Conservation (phyloP, 257 asterid species). For the Solanum chiquidenum region DNA sequence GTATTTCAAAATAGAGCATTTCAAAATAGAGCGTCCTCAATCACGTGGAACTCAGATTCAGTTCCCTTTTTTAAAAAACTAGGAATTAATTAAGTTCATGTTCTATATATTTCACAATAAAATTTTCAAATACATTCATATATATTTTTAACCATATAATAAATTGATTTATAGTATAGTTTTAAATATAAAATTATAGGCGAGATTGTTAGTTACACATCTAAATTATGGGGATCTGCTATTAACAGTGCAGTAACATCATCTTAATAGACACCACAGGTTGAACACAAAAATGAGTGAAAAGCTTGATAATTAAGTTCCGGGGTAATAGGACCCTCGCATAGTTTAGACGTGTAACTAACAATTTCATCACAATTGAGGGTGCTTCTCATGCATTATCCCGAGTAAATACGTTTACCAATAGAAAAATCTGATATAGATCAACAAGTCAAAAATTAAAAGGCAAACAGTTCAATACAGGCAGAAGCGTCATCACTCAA, state of each 20-base stretch:
- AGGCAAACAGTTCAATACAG: not conserved
- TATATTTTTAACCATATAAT: not conserved
- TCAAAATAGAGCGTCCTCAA: not conserved
- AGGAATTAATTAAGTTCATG: not conserved
- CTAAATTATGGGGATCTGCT: not conserved
- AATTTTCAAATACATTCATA: not conserved
- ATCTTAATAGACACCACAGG: not conserved
- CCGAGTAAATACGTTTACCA: not conserved
- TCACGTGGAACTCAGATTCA: not conserved
- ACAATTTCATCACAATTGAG: not conserved
- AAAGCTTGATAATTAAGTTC: not conserved
- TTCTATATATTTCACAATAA: not conserved
- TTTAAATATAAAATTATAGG: not conserved
- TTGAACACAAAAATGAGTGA: not conserved
- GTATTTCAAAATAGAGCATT: not conserved
- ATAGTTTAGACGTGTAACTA: not conserved
- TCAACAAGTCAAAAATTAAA: not conserved
- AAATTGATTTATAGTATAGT: not conserved
- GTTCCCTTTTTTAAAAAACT: not conserved
- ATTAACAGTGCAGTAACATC: not conserved
- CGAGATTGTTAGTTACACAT: too few relatives aligned
- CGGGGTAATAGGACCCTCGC: not conserved
- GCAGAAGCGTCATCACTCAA: not conserved
- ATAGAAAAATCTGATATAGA: not conserved
- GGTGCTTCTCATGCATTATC: not conserved